phyloP scores from a whole-genome alignment of 331 rosid species.

The Phaseolus coccineus region DNA sequence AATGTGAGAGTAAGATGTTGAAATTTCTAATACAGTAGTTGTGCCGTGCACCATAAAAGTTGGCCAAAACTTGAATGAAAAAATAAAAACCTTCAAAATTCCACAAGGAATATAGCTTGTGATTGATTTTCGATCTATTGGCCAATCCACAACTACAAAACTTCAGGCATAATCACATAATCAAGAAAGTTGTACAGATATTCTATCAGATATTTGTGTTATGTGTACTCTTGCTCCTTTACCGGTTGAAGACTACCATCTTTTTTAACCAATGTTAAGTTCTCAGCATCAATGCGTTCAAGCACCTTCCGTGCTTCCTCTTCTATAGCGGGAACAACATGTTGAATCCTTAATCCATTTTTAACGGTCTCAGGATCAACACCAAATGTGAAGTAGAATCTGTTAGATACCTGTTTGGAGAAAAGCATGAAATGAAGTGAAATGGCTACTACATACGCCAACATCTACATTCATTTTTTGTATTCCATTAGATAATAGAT shows the following conservation, averaged over 20 bases:
- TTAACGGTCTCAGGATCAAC: slow-evolving; percentile 63
- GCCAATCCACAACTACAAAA: background rate
- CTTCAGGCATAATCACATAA: background rate
- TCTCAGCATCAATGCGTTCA: slow-evolving; percentile 82
- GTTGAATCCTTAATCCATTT: slow-evolving; percentile 65
- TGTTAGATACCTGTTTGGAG: slow-evolving; percentile 77
- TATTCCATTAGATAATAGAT: slow-evolving; percentile 5
- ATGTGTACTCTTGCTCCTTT: slow-evolving; percentile 15
- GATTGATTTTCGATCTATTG: background rate
- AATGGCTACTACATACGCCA: slow-evolving; percentile 1
- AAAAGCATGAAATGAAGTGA: slow-evolving; percentile 20
- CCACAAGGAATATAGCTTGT: background rate
- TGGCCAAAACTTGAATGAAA: background rate
- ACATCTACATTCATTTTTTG: slow-evolving; percentile 3
- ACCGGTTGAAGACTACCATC: slow-evolving; percentile 12
- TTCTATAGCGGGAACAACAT: slow-evolving; percentile 84
- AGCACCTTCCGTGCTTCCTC: slow-evolving; percentile 85
- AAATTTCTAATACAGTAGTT: background rate
- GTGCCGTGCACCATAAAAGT: background rate
- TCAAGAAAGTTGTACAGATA: background rate
- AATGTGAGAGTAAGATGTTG: background rate
- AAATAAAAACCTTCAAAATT: slow-evolving; percentile 13
- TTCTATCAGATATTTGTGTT: slow-evolving; percentile 17
- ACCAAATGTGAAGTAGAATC: slow-evolving; percentile 87
- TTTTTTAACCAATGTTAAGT: slow-evolving; percentile 39